Evolutionary conservation across 257 asterid species (phyloP), one percentile per base, ranked within the genome.

Genomic region (Eustoma russellianum): DNA sequence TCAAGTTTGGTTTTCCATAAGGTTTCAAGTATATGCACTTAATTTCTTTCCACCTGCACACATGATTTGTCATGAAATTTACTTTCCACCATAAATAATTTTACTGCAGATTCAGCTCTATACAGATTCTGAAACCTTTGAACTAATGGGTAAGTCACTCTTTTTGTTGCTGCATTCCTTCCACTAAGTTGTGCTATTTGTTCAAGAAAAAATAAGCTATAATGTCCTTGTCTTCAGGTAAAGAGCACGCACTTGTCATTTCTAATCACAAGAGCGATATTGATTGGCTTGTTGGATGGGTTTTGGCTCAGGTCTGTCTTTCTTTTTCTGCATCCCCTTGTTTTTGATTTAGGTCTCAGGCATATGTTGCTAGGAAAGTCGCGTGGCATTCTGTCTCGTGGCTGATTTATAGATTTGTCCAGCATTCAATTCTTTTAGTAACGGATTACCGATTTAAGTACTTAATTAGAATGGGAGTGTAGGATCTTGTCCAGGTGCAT

Each of bases 221-320:
- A 48, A 41, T 59, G 67, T 44, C 62, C 38, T 45, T 71, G 41
- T 24, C 74, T 70, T 55, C 82, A 87, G 98, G 98, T 66, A 79
- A 77, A 70, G 98, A 91, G 62, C 96, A 91, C 56, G 97, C 98
- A 18, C 95, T 91, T 60, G 77, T 87, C 63, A 70, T 87, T 17
- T 66, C 63, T 54, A 91, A 87, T 68, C 98, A 91, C 79, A 77
- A 69, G 73, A 87, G 98, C 72, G 98, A 91, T 70, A 87, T 91
- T 52, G 98, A 91, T 71, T 91, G 98, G 98, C 95, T 91, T 66
- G 98, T 91, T 56, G 98, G 97, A 72, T 91, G 97, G 97, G 77
- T 91, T 63, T 57, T 87, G 56, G 94, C 97, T 67, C 98, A 91
- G 98, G 98, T 91, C 57, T 55, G 44, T 28, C 46, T 35, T 53